Evolutionary conservation across 441 rosid species (phyloP), one percentile per base, ranked within the genome.

Genomic region (Cnidoscolus chayamansa): DNA sequence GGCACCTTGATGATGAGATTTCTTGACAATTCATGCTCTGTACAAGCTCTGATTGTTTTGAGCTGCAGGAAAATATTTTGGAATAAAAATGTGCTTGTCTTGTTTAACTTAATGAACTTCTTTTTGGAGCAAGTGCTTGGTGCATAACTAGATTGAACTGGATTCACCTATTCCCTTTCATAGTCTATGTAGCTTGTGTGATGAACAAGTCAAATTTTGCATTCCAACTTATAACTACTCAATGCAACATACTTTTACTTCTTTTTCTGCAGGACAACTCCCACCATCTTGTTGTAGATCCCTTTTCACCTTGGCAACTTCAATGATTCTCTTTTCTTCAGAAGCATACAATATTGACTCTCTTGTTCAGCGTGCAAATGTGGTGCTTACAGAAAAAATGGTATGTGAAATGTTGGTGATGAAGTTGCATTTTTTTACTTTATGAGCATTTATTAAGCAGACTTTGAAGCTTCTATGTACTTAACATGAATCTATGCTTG

Each of bases 251-350:
- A 37, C 17, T 53, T 72, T 48, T 7, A 25, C 43, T 47, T 31
- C 70, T 57, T 87, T 86, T 40, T 40, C 45, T 83, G 78, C 87
- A 93, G 99, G 87, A 62, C 79, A 87, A 59, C 86, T 95, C 72
- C 89, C 90, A 66, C 88, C 98, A 57, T 87, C 99, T 45, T 76
- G 87, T 10, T 81, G 91, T 66, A 86, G 99, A 79, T 93, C 96
- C 17, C 93, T 95, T 70, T 91, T 89, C 74, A 87, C 89, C 65
- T 71, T 95, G 86, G 86, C 97, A 75, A 85, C 88, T 66, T 81
- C 97, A 49, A 95, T 95, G 99, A 84, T 90, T 84, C 86, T 90
- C 62, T 95, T 93, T 79, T 86, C 97, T 67, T 87, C 99, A 48
- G 87, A 86, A 82, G 95, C 95, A 35, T 89, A 74, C 77, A 80